Conservation (phyloP, 2,329 filamentous ascomycete species). For the Cytospora paraplurivora region DNA sequence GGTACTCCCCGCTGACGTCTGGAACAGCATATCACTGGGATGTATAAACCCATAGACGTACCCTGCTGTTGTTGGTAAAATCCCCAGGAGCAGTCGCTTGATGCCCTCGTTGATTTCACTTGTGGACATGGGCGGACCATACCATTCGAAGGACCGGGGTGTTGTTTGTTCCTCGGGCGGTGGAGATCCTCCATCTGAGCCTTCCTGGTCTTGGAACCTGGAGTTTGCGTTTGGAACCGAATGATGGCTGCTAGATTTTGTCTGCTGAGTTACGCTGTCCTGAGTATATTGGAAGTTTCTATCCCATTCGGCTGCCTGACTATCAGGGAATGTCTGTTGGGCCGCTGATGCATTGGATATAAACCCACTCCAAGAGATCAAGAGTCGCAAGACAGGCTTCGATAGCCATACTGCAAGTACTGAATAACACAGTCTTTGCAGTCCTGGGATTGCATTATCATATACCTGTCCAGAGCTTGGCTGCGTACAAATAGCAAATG, state of each 20-base stretch:
- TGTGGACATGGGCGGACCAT: constrained; percentile 8
- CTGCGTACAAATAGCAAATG: not conserved
- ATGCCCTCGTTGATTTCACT: constrained; percentile 22
- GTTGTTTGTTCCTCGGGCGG: not conserved
- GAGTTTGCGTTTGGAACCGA: constrained; percentile 1
- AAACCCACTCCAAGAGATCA: not conserved
- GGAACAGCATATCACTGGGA: constrained; percentile 28
- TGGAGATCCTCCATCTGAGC: constrained; percentile 11
- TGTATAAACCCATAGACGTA: constrained; percentile 35
- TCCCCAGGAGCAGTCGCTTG: constrained; percentile 20
- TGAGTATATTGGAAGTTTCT: not conserved
- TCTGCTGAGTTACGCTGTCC: not conserved
- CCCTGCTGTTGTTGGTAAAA: constrained; percentile 23
- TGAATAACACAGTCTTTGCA: not conserved
- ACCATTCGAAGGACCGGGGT: constrained; percentile 7
- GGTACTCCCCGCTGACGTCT: not conserved
- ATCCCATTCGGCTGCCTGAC: not conserved
- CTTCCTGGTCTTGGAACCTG: not conserved
- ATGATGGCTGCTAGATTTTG: not conserved
- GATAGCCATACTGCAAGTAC: not conserved
- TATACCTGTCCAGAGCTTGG: not conserved
- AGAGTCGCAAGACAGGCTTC: not conserved
- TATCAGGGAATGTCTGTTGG: not conserved
- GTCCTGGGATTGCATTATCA: not conserved
- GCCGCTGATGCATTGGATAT: not conserved